Conservation (phyloP, 1,139 yeast species). For the Candida neerlandica region DNA sequence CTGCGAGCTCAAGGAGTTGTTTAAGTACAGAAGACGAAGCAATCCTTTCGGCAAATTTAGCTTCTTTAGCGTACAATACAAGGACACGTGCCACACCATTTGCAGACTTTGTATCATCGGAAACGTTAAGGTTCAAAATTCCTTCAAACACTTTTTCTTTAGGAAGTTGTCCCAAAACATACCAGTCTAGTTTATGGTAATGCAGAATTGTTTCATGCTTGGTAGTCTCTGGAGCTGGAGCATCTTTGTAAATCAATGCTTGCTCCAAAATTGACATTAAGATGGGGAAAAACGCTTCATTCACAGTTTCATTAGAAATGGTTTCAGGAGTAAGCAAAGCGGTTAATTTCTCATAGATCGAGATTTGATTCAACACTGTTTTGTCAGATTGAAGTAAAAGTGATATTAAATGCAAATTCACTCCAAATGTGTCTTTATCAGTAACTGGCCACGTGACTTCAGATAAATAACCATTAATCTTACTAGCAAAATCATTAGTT, state of each 20-base stretch:
- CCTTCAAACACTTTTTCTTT: constrained; percentile 43
- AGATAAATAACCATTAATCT: background rate
- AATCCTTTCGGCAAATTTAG: constrained; percentile 39
- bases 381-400: constrained; percentile 36
- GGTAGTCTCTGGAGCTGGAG: constrained; percentile 34
- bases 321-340: constrained; percentile 28
- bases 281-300: constrained; percentile 53
- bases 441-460: constrained; percentile 6
- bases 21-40: constrained; percentile 42
- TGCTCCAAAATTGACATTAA: constrained; percentile 53
- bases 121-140: constrained; percentile 5
- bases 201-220: constrained; percentile 18
- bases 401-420: constrained; percentile 14
- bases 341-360: constrained; percentile 34
- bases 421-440: constrained; percentile 9
- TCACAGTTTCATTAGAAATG: constrained; percentile 22
- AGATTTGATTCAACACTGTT: constrained; percentile 2
- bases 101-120: constrained; percentile 11
- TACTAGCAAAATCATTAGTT: constrained; percentile 3
- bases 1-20: constrained; percentile 19
- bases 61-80: constrained; percentile 53
- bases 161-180: constrained; percentile 28
- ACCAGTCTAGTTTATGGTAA: constrained; percentile 14
- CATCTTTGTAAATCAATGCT: constrained; percentile 44
- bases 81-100: constrained; percentile 26